These are phyloP conservation scores for Trichothecium roseum DNA, from an alignment of 2,329 filamentous ascomycete genomes.

Conservation along the genomic window DNA sequence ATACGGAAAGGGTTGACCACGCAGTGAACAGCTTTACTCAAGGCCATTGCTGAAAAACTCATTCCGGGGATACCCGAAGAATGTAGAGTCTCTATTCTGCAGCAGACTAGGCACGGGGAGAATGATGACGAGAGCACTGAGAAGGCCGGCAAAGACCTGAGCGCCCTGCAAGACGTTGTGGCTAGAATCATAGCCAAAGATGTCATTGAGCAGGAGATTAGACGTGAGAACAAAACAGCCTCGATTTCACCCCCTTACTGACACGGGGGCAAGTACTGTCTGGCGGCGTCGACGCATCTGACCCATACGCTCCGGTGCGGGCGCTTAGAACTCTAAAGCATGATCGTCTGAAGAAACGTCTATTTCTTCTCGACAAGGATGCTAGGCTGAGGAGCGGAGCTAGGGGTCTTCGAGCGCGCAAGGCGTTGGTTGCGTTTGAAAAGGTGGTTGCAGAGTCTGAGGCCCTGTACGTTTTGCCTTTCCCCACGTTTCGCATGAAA, in stretches of 20 bases:
- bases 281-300: constrained; percentile 44
- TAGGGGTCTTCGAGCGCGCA: constrained; percentile 65
- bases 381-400: constrained; percentile 65
- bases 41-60: constrained; percentile 66
- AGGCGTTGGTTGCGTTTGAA: constrained; percentile 60
- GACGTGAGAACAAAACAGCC: too few species aligned
- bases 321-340: constrained; percentile 53
- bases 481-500: too few species aligned
- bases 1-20: neutral
- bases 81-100: constrained; percentile 55
- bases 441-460: constrained; percentile 51
- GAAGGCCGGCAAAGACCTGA: constrained; percentile 9
- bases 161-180: constrained; percentile 59
- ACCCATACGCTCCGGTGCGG: constrained; percentile 46
- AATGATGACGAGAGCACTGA: constrained; percentile 19
- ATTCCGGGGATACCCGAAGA: constrained; percentile 65
- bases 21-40: constrained; percentile 49
- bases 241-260: neutral
- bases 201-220: constrained; percentile 49
- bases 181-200: constrained; percentile 47
- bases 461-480: constrained; percentile 29
- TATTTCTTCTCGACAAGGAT: constrained; percentile 64
- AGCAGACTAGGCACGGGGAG: constrained; percentile 44
- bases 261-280: constrained; percentile 36
- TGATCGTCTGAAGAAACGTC: constrained; percentile 47